These are phyloP conservation scores for Ganoderma lucidum DNA, from an alignment of 1,284 basidiomycete genomes.

Conservation along the genomic window DNA sequence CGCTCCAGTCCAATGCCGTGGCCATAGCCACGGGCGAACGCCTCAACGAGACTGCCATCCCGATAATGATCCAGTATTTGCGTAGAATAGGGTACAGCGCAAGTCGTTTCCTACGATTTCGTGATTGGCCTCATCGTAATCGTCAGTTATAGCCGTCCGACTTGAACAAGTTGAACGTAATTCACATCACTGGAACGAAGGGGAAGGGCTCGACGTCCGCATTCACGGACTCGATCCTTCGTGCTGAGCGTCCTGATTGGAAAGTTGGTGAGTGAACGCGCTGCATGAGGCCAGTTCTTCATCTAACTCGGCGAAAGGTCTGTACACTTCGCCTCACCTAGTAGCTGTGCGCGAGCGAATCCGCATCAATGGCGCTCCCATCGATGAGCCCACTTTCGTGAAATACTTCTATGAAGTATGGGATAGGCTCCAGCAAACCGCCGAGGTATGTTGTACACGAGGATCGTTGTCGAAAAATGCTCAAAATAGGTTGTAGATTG, in stretches of 20 bases:
- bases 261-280: slow-evolving; percentile 65
- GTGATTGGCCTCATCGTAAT: slow-evolving; percentile 25
- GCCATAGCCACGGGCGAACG: slow-evolving; percentile 82
- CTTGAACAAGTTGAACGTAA: slow-evolving; percentile 89
- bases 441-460: slow-evolving; percentile 52
- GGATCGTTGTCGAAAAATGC: neutral
- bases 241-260: slow-evolving; percentile 68
- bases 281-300: neutral
- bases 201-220: slow-evolving; percentile 98
- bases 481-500: slow-evolving; percentile 49
- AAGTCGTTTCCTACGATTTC: slow-evolving; percentile 38
- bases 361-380: slow-evolving; percentile 89
- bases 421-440: slow-evolving; percentile 84
- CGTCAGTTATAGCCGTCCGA: slow-evolving; percentile 68
- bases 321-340: slow-evolving; percentile 98
- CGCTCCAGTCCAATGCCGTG: slow-evolving; percentile 94
- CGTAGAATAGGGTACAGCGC: slow-evolving; percentile 89
- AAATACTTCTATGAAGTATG: slow-evolving; percentile 97
- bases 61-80: slow-evolving; percentile 93
- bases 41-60: slow-evolving; percentile 77
- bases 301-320: slow-evolving; percentile 53
- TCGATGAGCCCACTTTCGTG: slow-evolving; percentile 90
- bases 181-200: slow-evolving; percentile 99
- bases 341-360: slow-evolving; percentile 97
- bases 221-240: slow-evolving; percentile 83